A percentile compares a stretch with the other conserved stretches of the same genome.
Evolutionary conservation across 2,329 filamentous ascomycete species (phyloP).

Genomic region (Albophoma yamanashiensis): DNA sequence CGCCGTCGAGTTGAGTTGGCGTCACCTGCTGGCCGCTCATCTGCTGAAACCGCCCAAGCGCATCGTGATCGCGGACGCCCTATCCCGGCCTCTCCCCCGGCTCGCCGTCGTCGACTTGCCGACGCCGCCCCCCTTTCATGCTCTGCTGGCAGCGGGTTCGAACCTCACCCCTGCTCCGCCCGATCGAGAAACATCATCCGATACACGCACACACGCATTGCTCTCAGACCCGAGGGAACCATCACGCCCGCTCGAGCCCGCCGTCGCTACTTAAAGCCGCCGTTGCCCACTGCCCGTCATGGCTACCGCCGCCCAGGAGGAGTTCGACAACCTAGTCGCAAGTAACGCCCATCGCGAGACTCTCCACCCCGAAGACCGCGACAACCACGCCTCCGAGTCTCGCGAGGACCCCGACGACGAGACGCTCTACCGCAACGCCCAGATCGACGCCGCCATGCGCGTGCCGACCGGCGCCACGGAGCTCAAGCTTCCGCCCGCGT

Average conservation of each 20-base stretch:
- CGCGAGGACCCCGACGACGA: conserved; percentile 47
- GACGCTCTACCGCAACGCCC: conserved; percentile 38
- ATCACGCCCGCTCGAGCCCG: not conserved
- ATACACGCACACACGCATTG: not conserved
- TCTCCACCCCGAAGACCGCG: conserved; percentile 49
- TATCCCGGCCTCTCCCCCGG: not conserved
- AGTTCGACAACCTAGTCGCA: conserved; percentile 52
- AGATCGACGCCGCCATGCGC: conserved; percentile 55
- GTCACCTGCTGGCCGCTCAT: not conserved
- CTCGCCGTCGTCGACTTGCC: not conserved
- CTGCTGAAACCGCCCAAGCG: not conserved
- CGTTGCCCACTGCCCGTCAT: conserved; percentile 27
- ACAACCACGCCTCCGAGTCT: conserved; percentile 37
- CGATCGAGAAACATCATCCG: conserved; percentile 2
- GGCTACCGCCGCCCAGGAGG: conserved; percentile 53
- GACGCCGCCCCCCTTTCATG: not conserved
- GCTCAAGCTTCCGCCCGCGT: conserved; percentile 50
- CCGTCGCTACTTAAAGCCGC: not conserved
- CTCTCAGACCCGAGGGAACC: not conserved
- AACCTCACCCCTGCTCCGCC: conserved; percentile 8
- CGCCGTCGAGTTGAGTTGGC: not conserved
- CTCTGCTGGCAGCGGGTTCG: conserved; percentile 2
- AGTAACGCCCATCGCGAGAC: conserved; percentile 37
- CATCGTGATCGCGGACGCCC: not conserved
- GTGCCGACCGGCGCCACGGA: conserved; percentile 42